Evolutionary conservation across 805 yeast genomes (phyloP), one percentile per base, ranked within the genome.

Genomic region (Debaryomyces maramus): DNA sequence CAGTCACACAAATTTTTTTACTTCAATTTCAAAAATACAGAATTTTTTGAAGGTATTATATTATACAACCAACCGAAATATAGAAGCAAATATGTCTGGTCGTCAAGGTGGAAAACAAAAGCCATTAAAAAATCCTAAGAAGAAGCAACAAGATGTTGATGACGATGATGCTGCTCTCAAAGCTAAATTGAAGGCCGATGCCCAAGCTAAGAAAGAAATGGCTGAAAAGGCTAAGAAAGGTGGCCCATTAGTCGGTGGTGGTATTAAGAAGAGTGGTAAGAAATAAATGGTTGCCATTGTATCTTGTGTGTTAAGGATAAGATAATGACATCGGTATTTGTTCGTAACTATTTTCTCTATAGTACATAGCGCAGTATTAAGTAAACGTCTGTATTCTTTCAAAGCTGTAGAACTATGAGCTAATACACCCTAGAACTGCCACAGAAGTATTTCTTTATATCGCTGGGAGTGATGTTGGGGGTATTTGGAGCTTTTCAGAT

Each of bases 61-160:
- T n/a, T n/a, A n/a, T n/a, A n/a, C n/a, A n/a, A n/a, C n/a, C n/a
- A n/a, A n/a, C n/a, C n/a, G n/a, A n/a, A n/a, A n/a, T n/a, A n/a
- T n/a, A n/a, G n/a, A 3, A 33, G 11, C 10, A 13, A 11, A 33
- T 6, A 88, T 89, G 96, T 88, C 96, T 36, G 89, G 96, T 56
- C 89, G 97, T 73, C 97, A 90, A 75, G 97, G 97, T 61, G 97
- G 97, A 59, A 90, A 90, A 65, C 81, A 90, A 44, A 90, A 90
- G 81, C 97, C 89, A 71, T 73, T 85, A 53, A 85, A 85, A 78
- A 81, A 81, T 6, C 85, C 91, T 52, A 91, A 87, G 83, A 88
- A 88, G 78, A 77, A 78, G 58, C 73, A 72, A 41, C 85, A 82
- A 46, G 88, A 84, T 21, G 62, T 68, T 46, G 95, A 89, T 62